phyloP scores from a whole-genome alignment of 2,329 filamentous ascomycete genomes.

The Penicillium brasilianum region DNA sequence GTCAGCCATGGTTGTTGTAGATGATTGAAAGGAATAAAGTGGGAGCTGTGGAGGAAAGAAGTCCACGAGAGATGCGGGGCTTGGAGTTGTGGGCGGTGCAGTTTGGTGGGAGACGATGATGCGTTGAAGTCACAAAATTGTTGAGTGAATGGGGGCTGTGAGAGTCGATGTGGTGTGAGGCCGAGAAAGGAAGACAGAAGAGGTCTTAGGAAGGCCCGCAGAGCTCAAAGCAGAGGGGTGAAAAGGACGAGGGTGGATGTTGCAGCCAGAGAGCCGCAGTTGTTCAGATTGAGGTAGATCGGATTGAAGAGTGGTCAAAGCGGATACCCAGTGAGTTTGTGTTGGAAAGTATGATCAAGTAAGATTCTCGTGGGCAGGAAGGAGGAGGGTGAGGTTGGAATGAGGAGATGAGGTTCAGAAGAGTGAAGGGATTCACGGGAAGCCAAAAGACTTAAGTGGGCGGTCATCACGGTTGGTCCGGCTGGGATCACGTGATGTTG shows the following conservation, averaged over 20 bases:
- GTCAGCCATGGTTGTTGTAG: constrained; percentile 46
- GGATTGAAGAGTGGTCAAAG: constrained; percentile 5
- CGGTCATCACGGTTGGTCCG: constrained; percentile 10
- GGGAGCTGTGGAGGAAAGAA: constrained; percentile 1
- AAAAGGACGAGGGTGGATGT: constrained; percentile 1
- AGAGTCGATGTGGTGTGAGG: neutral
- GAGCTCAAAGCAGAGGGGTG: neutral
- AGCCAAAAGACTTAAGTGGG: constrained; percentile 22
- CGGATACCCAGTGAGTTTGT: constrained; percentile 11
- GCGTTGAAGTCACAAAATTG: neutral
- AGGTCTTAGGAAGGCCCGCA: neutral
- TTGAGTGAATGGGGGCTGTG: neutral
- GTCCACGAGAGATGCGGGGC: constrained; percentile 8
- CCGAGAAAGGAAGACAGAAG: neutral
- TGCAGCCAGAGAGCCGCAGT: neutral
- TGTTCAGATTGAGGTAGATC: constrained; percentile 12
- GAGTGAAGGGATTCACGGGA: constrained; percentile 17
- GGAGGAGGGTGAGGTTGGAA: constrained; percentile 5
- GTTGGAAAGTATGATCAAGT: constrained; percentile 9
- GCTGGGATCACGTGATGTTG: constrained; percentile 15
- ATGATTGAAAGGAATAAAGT: constrained; percentile 14
- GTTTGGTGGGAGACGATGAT: neutral
- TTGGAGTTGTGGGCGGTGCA: neutral
- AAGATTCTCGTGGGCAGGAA: neutral
- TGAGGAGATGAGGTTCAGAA: constrained; percentile 9